Percentiles rank a stretch among this genome's conserved stretches.
Conservation (phyloP, 306 rosid species). For the Dalbergia cochinchinensis region DNA sequence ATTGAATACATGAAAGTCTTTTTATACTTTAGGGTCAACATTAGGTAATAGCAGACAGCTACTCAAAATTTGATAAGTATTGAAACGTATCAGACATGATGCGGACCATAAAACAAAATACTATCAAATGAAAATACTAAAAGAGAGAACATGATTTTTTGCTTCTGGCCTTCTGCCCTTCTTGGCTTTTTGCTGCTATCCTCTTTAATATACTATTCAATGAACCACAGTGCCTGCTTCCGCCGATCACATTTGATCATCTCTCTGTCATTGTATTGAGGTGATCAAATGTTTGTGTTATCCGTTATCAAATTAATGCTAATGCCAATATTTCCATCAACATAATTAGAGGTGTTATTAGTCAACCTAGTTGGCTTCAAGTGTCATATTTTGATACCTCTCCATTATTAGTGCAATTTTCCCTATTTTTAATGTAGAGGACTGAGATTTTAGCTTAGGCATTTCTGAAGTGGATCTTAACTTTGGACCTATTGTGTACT, state of each 20-base stretch:
- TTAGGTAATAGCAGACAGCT: neutral
- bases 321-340: constrained; percentile 3
- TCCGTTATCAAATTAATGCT: neutral
- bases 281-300: neutral
- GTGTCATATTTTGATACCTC: neutral
- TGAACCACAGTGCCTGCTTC: constrained; percentile 1
- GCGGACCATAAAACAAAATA: neutral
- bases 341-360: constrained; percentile 20
- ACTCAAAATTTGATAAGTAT: neutral
- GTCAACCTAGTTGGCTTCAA: neutral
- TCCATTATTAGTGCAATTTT: constrained; percentile 6
- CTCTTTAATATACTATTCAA: neutral
- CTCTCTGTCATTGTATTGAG: neutral
- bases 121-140: neutral
- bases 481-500: constrained; percentile 27
- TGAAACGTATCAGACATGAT: neutral
- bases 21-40: constrained; percentile 44
- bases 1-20: constrained; percentile 56
- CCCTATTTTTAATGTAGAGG: constrained; percentile 1
- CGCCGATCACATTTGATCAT: neutral
- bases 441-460: constrained; percentile 12
- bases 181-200: neutral
- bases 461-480: constrained; percentile 10
- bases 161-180: constrained; percentile 42
- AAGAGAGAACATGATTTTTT: neutral